Evolutionary conservation across 805 yeast species (phyloP).

Genomic region (Pichia californica): DNA sequence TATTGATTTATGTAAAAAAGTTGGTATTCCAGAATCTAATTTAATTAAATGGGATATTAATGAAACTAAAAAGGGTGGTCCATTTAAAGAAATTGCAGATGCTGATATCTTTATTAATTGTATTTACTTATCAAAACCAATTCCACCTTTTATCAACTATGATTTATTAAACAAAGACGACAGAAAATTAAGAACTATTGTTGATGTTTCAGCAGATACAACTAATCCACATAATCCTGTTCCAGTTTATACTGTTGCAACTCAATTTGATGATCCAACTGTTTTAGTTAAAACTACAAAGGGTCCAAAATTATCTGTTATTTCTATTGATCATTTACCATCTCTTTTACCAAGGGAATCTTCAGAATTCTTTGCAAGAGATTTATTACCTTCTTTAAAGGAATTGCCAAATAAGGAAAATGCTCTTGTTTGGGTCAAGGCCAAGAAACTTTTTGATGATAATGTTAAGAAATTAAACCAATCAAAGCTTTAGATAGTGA

Average conservation of each 20-base stretch:
- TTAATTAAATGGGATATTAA: conserved; percentile 93
- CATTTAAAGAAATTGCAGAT: conserved; percentile 84
- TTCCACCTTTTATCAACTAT: conserved; percentile 80
- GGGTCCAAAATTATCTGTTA: conserved; percentile 85
- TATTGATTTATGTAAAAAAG: conserved; percentile 68
- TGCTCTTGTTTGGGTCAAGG: conserved; percentile 89
- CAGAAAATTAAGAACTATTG: conserved; percentile 85
- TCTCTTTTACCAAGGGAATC: conserved; percentile 95
- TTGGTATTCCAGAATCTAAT: conserved; percentile 82
- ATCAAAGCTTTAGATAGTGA: conserved; percentile 34
- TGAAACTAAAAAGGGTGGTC: conserved; percentile 96
- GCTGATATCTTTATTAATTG: conserved; percentile 93
- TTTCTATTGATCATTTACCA: conserved; percentile 95
- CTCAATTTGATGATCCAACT: conserved; percentile 87
- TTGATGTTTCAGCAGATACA: conserved; percentile 97
- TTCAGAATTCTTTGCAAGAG: conserved; percentile 83
- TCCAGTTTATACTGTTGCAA: conserved; percentile 87
- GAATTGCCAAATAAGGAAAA: conserved; percentile 74
- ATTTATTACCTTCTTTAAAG: conserved; percentile 82
- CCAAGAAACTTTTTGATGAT: conserved; percentile 74
- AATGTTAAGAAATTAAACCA: conserved; percentile 69
- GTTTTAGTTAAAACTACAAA: conserved; percentile 69
- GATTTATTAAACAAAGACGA: conserved; percentile 56
- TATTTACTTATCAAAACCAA: conserved; percentile 88
- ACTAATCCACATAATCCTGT: conserved; percentile 98